Evolutionary conservation across 495 filamentous ascomycete genomes (phyloP), one percentile per base, ranked within the genome.

Genomic region (Aspergillus campestris): DNA sequence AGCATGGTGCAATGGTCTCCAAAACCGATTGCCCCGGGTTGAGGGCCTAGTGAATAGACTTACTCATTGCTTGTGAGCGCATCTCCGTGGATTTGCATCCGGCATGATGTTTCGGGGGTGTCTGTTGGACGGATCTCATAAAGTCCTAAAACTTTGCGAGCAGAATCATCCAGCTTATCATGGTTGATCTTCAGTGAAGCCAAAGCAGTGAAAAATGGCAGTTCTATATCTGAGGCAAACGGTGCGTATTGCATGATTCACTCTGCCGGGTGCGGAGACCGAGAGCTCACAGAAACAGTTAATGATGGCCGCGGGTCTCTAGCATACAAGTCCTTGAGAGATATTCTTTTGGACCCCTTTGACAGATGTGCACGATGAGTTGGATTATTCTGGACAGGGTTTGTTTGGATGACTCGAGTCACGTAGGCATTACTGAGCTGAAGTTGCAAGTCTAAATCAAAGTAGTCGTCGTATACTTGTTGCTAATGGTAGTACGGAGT

Each of bases 111-210:
- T 49, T 84, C 80, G 1, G 84, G 79, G 10, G 80, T 53, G 45
- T 84, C 83, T 34, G 74, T 71, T 8, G 79, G 63, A 39, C 83
- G 87, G 50, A 88, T 79, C 62, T 95, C 87, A 61, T 98, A 97
- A 27, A 95, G 69, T 11, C 92, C 92, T n/a, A 94, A 67, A 0
- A 97, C 72, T 43, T 79, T 78, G 30, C 91, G 85, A 14, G 89
- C 85, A 11, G 92, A 92, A 55, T 92, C 89, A 64, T 95, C 84
- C 34, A 98, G 85, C 70, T 86, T 94, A 66, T 96, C 92, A 78
- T 94, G 83, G 57, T 98, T 88, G 56, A 98, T 86, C 65, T 98
- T 98, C 40, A 80, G 85, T 7, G 82, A 79, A 37, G 90, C 89
- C 18, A 98, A 78, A 32, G 87, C 80, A 32, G 84, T 84, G 58